phyloP scores from a whole-genome alignment of 2,329 filamentous ascomycete genomes.

The Aspergillus brunneoviolaceus region DNA sequence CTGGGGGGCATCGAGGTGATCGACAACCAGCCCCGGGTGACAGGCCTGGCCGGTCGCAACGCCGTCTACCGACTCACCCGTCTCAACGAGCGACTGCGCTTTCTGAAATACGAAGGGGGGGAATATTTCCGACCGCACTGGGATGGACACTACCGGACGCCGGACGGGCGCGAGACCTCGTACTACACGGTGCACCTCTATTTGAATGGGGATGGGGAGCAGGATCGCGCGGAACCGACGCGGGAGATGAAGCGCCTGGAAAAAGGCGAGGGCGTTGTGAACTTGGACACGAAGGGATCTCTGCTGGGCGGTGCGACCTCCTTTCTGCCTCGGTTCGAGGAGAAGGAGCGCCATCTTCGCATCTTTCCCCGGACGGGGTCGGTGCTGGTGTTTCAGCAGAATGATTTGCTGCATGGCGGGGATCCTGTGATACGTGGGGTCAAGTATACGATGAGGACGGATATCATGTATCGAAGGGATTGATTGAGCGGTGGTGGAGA shows the following conservation, averaged over 20 bases:
- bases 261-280: constrained; percentile 14
- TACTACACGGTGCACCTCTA: constrained; percentile 59
- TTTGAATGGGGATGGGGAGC: constrained; percentile 48
- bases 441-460: constrained; percentile 58
- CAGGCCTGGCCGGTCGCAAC: constrained; percentile 44
- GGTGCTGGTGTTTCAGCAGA: constrained; percentile 58
- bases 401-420: constrained; percentile 53
- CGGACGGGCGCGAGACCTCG: constrained; percentile 51
- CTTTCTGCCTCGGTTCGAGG: constrained; percentile 43
- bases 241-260: constrained; percentile 21
- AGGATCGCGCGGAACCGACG: constrained; percentile 31
- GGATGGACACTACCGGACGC: constrained; percentile 63
- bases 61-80: constrained; percentile 42
- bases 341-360: constrained; percentile 35
- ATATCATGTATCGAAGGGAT: constrained; percentile 51
- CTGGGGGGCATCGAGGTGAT: constrained; percentile 48
- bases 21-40: constrained; percentile 40
- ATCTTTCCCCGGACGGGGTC: constrained; percentile 53
- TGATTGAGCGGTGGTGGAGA: background rate
- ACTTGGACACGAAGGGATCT: constrained; percentile 29
- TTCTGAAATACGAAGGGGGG: constrained; percentile 68
- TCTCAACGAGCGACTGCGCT: constrained; percentile 72
- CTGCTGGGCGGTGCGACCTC: constrained; percentile 57
- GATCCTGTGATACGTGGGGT: constrained; percentile 54
- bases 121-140: constrained; percentile 74